Conservation (phyloP, 2,329 filamentous ascomycete species). For the Pseudocercospora ulei region DNA sequence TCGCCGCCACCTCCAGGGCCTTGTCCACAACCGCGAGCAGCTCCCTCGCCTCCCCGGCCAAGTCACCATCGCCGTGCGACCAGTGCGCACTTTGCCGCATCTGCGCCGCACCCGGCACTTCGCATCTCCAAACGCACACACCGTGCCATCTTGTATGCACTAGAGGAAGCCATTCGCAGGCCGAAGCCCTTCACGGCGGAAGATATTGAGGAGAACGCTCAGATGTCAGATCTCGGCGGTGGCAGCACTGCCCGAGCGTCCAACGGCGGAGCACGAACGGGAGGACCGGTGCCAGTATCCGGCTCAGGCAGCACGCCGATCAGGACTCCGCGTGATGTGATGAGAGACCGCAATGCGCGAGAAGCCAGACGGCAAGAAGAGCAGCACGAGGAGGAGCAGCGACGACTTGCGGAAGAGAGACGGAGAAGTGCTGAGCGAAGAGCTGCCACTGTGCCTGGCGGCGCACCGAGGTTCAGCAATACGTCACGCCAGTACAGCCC, state of each 20-base stretch:
- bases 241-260: constrained; percentile 37
- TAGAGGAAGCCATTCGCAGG: constrained; percentile 79
- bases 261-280: constrained; percentile 49
- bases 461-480: constrained; percentile 23
- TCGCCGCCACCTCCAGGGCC: constrained; percentile 10
- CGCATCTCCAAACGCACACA: constrained; percentile 76
- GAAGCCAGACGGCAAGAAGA: constrained; percentile 61
- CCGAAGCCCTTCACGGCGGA: constrained; percentile 77
- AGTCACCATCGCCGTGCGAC: constrained; percentile 32
- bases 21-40: constrained; percentile 15
- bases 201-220: constrained; percentile 74
- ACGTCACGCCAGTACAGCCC: constrained; percentile 29
- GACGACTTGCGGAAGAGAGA: constrained; percentile 47
- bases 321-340: constrained; percentile 78
- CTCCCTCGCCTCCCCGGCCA: constrained; percentile 26
- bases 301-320: constrained; percentile 48
- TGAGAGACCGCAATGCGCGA: constrained; percentile 72
- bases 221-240: constrained; percentile 77
- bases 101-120: constrained; percentile 46
- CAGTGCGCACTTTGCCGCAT: constrained; percentile 28
- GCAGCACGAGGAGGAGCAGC: constrained; percentile 42
- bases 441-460: constrained; percentile 36
- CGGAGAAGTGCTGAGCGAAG: constrained; percentile 51
- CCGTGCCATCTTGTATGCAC: constrained; percentile 80
- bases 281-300: constrained; percentile 47